These are phyloP conservation scores for Solanum piurae DNA, from an alignment of 257 asterid species.

Conservation along the genomic window DNA sequence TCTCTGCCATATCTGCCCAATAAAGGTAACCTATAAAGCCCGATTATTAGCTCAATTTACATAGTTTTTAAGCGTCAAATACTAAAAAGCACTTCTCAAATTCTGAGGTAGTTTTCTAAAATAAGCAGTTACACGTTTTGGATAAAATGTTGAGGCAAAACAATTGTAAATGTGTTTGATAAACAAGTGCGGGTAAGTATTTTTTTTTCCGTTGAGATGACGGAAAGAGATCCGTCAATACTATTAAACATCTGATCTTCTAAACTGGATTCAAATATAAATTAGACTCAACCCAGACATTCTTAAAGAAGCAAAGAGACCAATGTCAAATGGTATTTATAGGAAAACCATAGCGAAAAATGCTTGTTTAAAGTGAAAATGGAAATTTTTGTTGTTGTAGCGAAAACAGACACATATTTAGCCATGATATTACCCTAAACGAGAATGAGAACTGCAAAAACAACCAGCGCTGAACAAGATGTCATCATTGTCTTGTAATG, in stretches of 20 bases:
- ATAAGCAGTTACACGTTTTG: background rate
- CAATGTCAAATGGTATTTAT: no score
- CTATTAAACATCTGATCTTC: background rate
- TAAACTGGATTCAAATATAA: background rate
- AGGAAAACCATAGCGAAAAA: no score
- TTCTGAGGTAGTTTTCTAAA: background rate
- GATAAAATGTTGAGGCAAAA: background rate
- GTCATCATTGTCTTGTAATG: no score
- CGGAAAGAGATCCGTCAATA: background rate
- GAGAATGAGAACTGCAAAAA: no score
- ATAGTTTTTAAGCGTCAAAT: no score
- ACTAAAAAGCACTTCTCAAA: background rate
- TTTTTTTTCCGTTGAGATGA: background rate
- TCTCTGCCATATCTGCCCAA: background rate
- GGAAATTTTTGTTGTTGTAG: no score
- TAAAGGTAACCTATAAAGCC: background rate
- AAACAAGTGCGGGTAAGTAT: background rate
- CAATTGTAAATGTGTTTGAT: background rate
- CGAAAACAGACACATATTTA: fast-evolving
- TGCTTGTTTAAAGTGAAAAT: no score
- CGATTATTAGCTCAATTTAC: background rate
- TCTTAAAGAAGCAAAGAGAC: no score
- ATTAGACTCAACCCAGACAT: no score
- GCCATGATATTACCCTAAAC: no score
- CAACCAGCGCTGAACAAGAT: background rate